phyloP scores from a whole-genome alignment of 1,139 yeast genomes.

The Lipomyces yarrowii region DNA sequence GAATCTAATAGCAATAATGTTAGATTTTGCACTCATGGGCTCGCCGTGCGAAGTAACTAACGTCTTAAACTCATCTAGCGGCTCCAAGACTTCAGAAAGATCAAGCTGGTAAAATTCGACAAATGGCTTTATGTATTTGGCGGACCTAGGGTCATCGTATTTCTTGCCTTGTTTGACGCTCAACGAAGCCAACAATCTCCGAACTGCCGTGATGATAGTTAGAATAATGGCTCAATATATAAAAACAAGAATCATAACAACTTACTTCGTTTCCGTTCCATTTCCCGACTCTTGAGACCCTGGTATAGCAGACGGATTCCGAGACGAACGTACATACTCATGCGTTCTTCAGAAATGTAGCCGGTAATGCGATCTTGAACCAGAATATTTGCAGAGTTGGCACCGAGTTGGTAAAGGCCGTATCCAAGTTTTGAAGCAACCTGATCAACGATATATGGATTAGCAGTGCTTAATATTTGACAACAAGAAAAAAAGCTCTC shows the following conservation, averaged over 20 bases:
- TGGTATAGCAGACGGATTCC: conserved; percentile 85
- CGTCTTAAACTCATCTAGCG: conserved; percentile 57
- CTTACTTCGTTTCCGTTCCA: conserved; percentile 57
- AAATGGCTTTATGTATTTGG: conserved; percentile 70
- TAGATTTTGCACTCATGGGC: not conserved
- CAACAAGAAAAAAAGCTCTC: not conserved
- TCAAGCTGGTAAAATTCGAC: conserved; percentile 79
- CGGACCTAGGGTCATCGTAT: conserved; percentile 72
- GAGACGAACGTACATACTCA: conserved; percentile 82
- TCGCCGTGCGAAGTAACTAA: not conserved
- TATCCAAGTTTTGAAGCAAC: conserved; percentile 78
- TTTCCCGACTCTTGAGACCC: conserved; percentile 58
- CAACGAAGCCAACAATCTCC: conserved; percentile 60
- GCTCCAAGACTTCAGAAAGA: conserved; percentile 63
- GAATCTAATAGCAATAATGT: conserved; percentile 44
- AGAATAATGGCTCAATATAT: not conserved
- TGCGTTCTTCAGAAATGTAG: conserved; percentile 83
- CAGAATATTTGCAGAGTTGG: conserved; percentile 88
- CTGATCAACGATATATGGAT: not conserved
- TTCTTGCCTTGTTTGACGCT: conserved; percentile 83
- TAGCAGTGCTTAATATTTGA: not conserved
- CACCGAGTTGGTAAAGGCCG: conserved; percentile 85
- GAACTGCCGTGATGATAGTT: conserved; percentile 44
- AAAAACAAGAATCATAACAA: not conserved
- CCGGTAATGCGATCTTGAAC: conserved; percentile 94